Percentiles rank a stretch among this genome's conserved stretches.
phyloP scores from a whole-genome alignment of 2,329 filamentous ascomycete species.

The Xenosphaeropsis pyriputrescens region DNA sequence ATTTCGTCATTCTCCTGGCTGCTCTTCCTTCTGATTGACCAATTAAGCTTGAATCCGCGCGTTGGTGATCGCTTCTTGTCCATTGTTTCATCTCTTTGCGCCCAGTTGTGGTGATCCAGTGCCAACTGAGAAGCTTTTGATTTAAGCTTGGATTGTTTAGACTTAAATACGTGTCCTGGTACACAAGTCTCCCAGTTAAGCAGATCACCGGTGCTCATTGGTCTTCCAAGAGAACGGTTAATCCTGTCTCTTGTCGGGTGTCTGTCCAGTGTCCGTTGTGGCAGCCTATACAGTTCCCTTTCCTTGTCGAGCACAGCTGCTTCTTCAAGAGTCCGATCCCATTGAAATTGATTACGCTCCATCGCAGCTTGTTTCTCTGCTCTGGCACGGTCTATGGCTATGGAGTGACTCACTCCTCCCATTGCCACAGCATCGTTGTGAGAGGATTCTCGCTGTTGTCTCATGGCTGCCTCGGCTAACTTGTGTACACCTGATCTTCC shows the following conservation, averaged over 20 bases:
- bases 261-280: neutral
- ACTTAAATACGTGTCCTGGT: neutral
- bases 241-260: too few relatives aligned
- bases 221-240: neutral
- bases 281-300: neutral
- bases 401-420: neutral
- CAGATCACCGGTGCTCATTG: neutral
- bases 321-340: neutral
- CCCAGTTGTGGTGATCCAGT: neutral
- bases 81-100: neutral
- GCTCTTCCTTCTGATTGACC: neutral
- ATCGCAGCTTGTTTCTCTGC: neutral
- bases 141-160: slow-evolving; percentile 10
- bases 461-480: slow-evolving; percentile 27
- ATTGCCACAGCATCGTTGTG: slow-evolving; percentile 7
- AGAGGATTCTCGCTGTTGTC: slow-evolving; percentile 20
- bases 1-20: slow-evolving; percentile 16
- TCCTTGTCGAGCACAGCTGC: neutral
- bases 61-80: neutral
- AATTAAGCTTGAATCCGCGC: neutral
- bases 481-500: slow-evolving; percentile 22
- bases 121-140: slow-evolving; percentile 1
- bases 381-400: slow-evolving; percentile 9
- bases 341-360: slow-evolving; percentile 1
- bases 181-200: neutral